Base-by-base conservation (phyloP, 169 alveolate genomes). In the Babesia ovata region DNA sequence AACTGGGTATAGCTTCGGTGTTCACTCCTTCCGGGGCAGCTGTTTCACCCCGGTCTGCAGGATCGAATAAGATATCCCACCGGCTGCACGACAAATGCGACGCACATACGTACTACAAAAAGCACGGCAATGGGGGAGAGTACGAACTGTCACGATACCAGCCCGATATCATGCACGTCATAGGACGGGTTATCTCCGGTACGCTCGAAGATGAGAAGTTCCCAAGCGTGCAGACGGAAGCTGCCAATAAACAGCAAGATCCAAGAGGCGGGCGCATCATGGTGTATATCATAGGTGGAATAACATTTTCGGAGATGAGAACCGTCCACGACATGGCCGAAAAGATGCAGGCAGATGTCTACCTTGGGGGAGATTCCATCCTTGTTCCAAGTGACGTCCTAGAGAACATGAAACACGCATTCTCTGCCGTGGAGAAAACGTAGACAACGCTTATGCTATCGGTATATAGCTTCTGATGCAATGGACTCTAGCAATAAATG, bases 231-330 rank as follows among this genome's bases (percentile, higher is more conserved):
- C 45, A 63, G 21, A 22, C 26, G 59, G 26, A 45, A 11, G 48
- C 74, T 14, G 53, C 26, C 4, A 26, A 8, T 12, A 8, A 9
- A 33, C 22, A 62, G 48, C 49, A 59, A 45, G 7, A 33, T 10
- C 39, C 59, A 9, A 42, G 21, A 22, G 54, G 57, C 8, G 45
- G 65, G 45, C 63, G 78, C 59, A 56, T 91, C 33, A 70, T 92
- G 28, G 45, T 92, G n/a, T 92, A 88, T 42, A 86, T 92, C 17
- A 36, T 90, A 26, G 95, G 95, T 4, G 94, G 95, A 3, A 60
- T 92, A 19, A 88, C 95, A 21, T 91, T 87, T 54, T 85, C 95
- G 17, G 95, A 92, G 79, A 88, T 86, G 46, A 62, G 93, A 29
- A 85, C 78, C 12, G 71, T 88, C 17, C 91, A 91, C 57, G 92